Conservation (phyloP, 2,329 filamentous ascomycete species). For the Calonectria pauciramosa region DNA sequence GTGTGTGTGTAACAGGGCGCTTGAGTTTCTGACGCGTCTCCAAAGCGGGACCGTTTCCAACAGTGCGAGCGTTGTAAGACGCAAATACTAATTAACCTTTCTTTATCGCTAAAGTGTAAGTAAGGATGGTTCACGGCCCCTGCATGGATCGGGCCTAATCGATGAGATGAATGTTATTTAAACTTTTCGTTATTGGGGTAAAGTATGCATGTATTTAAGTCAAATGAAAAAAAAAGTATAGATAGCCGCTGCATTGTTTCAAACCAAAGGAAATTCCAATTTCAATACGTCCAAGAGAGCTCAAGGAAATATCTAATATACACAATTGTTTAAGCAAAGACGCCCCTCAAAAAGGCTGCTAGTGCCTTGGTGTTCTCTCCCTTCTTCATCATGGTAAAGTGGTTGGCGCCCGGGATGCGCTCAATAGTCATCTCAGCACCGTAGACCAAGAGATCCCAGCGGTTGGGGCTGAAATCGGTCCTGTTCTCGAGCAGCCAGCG, state of each 20-base stretch:
- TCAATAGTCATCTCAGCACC: constrained; percentile 12
- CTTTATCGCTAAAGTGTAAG: not conserved
- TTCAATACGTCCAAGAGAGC: not conserved
- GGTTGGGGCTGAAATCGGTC: constrained; percentile 13
- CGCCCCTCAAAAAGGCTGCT: constrained; percentile 5
- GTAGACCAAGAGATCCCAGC: constrained; percentile 15
- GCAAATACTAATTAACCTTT: not conserved
- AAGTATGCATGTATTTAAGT: not conserved
- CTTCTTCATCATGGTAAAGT: constrained; percentile 29
- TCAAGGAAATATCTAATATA: constrained; percentile 5
- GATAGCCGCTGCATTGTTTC: not conserved
- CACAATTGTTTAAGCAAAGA: not conserved
- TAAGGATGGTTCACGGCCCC: not conserved
- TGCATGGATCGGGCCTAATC: not conserved
- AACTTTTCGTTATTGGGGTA: not conserved
- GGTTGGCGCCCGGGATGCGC: constrained; percentile 18
- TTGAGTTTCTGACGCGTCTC: not conserved
- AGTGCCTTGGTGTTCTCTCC: constrained; percentile 10
- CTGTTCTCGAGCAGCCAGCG: constrained; percentile 17
- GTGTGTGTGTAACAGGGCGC: not conserved
- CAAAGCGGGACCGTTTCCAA: not conserved
- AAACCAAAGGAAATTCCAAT: not conserved
- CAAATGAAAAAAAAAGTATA: not conserved
- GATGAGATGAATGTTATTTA: not conserved
- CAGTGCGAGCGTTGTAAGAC: not conserved